Conservation (phyloP, 2,329 filamentous ascomycete genomes). For the Fusarium illudens region DNA sequence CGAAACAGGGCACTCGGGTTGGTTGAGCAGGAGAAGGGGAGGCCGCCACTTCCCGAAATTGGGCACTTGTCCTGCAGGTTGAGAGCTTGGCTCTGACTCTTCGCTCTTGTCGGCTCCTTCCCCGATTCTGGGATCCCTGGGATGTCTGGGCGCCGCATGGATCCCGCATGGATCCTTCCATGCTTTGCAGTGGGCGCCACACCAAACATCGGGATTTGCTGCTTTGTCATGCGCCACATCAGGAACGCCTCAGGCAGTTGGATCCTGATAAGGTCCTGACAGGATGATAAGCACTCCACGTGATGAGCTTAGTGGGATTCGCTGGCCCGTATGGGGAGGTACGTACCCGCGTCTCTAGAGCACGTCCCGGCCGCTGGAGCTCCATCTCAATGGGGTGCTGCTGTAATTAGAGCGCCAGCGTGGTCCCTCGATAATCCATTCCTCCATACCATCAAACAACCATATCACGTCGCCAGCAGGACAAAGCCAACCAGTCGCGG, state of each 20-base stretch:
- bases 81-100: constrained; percentile 22
- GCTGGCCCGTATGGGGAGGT: neutral
- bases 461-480: neutral
- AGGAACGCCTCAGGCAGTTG: constrained; percentile 21
- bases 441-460: neutral
- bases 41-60: constrained; percentile 28
- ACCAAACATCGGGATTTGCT: neutral
- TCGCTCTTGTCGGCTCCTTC: constrained; percentile 2
- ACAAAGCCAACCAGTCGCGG: neutral
- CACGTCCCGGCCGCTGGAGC: neutral
- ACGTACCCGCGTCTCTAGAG: neutral
- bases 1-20: constrained; percentile 27
- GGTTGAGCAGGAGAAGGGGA: constrained; percentile 6
- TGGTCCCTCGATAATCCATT: constrained; percentile 1
- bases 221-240: constrained; percentile 1
- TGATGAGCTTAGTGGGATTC: neutral
- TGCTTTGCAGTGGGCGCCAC: neutral
- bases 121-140: constrained; percentile 22
- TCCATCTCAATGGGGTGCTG: neutral
- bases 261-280: constrained; percentile 1
- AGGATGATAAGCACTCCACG: neutral
- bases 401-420: neutral
- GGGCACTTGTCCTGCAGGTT: constrained; percentile 18
- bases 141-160: constrained; percentile 3
- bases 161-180: neutral